Base-by-base conservation (phyloP, 371 early-diverging fungal genomes). In the Apophysomyces trapeziformis region DNA sequence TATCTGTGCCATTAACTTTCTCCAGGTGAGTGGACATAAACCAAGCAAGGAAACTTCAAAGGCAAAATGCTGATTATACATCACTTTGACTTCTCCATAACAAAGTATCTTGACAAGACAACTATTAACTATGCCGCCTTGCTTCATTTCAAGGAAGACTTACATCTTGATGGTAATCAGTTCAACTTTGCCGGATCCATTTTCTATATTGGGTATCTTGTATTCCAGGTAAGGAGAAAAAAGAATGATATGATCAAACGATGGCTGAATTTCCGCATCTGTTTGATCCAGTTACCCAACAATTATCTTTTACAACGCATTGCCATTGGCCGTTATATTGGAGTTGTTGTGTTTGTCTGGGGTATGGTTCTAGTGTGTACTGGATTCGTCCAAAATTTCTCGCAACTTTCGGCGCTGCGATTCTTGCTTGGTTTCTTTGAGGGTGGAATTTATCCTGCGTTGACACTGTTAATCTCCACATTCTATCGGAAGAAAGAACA, bases 91-190 rank as follows among this genome's bases (percentile, higher is more conserved):
- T 44, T 38, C 5, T 14, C 18, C 0, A 44, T 38, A 16, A 41
- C 60, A 39, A 47, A 80, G 76, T 80, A 75, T 66, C 44, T 80
- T 26, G 80, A 80, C 66, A 80, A 80, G 68, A 72, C 80, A 45
- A 71, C 76, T 4, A 73, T 80, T 62, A 75, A 68, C 41, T 80
- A 80, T 59, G 77, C 76, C 7, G 70, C 71, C 43, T 45, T 69
- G 1, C 64, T 80, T 18, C 59, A 46, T 39, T 70, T 80, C 16
- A 71, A 75, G 39, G 35, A 67, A 47, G 80, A 80, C 56, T 46
- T 75, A 3, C 21, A 67, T 6, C 50, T 80, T n/a, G 39, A 47
- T 2, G 78, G 74, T 7, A 68, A 26, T 35, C 68, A 75, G 14
- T 80, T 70, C 60, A 75, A 72, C 60, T 58, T 77, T 5, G 54